Base-by-base conservation (phyloP, 257 asterid species). In the Solanum habrochaites region DNA sequence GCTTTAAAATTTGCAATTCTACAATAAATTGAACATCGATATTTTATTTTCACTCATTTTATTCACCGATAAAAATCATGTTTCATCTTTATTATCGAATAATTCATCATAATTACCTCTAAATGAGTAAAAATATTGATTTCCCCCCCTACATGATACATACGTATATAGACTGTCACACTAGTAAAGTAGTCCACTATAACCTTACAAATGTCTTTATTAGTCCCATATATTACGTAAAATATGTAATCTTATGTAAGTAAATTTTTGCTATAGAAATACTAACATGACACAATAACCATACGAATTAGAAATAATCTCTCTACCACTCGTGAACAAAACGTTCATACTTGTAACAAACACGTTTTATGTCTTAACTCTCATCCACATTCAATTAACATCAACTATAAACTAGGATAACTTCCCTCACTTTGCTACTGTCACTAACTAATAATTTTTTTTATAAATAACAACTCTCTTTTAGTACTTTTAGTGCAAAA, bases 371-470 rank as follows among this genome's bases (percentile, higher is more conserved):
- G 87, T 83, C 71, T 85, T 47, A 85, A 86, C 85, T 88, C 93
- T 89, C 93, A 87, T 91, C 95, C 94, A 91, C 98, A 90, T 69
- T 47, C 88, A 91, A 89, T 93, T 43, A 89, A 86, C 87, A 85
- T 82, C 89, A 39, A 91, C 95, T 92, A 87, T 90, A 93, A 93
- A 93, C 90, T 88, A 93, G 98, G 98, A 72, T 29, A 69, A 85
- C 91, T 90, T 87, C 92, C 91, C 83, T 85, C 88, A 86, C 90
- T 85, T 91, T 83, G 83, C 89, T 89, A 83, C 83, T 88, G 89
- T 88, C 89, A 86, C 89, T 85, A 73, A 43, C 87, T 72, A 82
- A 82, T 81, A 82, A 82, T 69, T 87, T 43, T 82, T 39, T 89
- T 85, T 89, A 25, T 89, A 25, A 86, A 86, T 43, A 49, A 42